Evolutionary conservation across 1,139 yeast genomes (phyloP).

Genomic region (Sugiyamaella xylanicola): DNA sequence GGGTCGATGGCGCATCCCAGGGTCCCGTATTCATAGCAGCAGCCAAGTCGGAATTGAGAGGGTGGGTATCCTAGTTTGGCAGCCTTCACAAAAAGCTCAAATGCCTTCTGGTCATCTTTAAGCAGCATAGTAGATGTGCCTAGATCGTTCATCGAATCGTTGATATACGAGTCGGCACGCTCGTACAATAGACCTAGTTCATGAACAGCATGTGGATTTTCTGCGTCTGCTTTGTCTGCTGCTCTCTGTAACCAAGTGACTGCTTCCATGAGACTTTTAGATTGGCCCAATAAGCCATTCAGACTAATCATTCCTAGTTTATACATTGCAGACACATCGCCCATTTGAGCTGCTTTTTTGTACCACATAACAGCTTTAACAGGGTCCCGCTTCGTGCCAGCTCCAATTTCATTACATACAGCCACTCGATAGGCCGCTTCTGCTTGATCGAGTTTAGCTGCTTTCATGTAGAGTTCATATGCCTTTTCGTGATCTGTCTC

Average conservation of each 20-base stretch:
- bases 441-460: conserved; percentile 58
- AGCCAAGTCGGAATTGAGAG: conserved; percentile 84
- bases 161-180: conserved; percentile 52
- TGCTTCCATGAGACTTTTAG: conserved; percentile 51
- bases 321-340: conserved; percentile 64
- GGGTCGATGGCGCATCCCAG: conserved; percentile 68
- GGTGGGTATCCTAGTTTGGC: conserved; percentile 76
- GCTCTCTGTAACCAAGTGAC: conserved; percentile 61
- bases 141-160: conserved; percentile 42
- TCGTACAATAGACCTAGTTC: conserved; percentile 75
- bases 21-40: conserved; percentile 84
- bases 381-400: conserved; percentile 54
- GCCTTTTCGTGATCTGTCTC: conserved; percentile 62
- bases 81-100: conserved; percentile 71
- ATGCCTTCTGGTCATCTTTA: conserved; percentile 58
- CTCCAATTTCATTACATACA: conserved; percentile 66
- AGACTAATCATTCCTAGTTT: conserved; percentile 65
- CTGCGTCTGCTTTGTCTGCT: conserved; percentile 47
- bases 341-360: conserved; percentile 57
- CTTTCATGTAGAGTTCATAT: conserved; percentile 56
- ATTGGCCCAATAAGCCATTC: conserved; percentile 52
- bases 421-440: conserved; percentile 67
- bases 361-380: conserved; percentile 56
- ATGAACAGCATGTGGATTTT: conserved; percentile 57
- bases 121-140: conserved; percentile 33